Conservation (phyloP, 805 yeast species). For the Candida pseudoglaebosa region DNA sequence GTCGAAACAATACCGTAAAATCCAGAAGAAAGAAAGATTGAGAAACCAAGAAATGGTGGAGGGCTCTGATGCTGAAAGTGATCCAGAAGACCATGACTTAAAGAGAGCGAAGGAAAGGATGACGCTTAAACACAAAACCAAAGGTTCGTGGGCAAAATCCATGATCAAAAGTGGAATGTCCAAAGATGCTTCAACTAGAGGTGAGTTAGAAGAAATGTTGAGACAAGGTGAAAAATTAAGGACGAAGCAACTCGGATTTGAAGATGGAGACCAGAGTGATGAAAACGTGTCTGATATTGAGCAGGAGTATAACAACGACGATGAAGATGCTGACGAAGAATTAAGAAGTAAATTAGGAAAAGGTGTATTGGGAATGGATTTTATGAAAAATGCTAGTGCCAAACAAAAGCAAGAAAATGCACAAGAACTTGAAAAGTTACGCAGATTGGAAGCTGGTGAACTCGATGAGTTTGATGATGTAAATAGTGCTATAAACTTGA, state of each 20-base stretch:
- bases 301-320: constrained; percentile 30
- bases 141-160: constrained; percentile 84
- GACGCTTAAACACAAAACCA: constrained; percentile 85
- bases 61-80: constrained; percentile 49
- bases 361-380: constrained; percentile 91
- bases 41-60: constrained; percentile 66
- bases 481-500: constrained; percentile 43
- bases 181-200: constrained; percentile 78
- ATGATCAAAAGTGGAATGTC: constrained; percentile 88
- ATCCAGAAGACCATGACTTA: constrained; percentile 60
- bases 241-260: constrained; percentile 65
- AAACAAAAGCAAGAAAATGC: constrained; percentile 58
- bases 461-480: constrained; percentile 35
- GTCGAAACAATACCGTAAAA: constrained; percentile 82
- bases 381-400: constrained; percentile 87
- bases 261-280: constrained; percentile 52
- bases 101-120: constrained; percentile 89
- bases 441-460: constrained; percentile 40
- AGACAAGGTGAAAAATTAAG: constrained; percentile 78
- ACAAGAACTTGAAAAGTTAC: constrained; percentile 48
- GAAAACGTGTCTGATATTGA: constrained; percentile 48
- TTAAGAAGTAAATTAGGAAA: constrained; percentile 56
- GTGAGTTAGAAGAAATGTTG: constrained; percentile 92
- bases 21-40: constrained; percentile 78
- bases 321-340: constrained; percentile 29